phyloP scores from a whole-genome alignment of 192 early-diverging fungal genomes.

The Backusella luteola region DNA sequence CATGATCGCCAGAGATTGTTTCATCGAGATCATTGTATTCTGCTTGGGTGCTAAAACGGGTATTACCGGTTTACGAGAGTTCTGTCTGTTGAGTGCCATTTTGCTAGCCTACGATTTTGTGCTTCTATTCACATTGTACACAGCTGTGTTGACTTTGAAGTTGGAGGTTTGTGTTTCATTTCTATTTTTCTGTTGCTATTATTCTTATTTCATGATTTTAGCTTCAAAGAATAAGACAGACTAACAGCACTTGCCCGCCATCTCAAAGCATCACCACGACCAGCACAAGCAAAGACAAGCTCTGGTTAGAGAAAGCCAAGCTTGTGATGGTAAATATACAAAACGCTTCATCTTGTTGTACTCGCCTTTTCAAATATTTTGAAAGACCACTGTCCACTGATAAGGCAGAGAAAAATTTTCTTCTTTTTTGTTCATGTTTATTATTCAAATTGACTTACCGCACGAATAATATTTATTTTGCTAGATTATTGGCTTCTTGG shows the following conservation, averaged over 20 bases:
- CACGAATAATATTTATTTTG: slow-evolving; percentile 8
- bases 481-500: slow-evolving; percentile 58
- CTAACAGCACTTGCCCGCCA: background rate
- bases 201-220: background rate
- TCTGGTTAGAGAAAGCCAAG: slow-evolving; percentile 37
- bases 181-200: slow-evolving; percentile 14
- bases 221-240: background rate
- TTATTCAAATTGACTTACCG: slow-evolving; percentile 56
- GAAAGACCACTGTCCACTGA: background rate
- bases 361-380: slow-evolving; percentile 27
- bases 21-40: slow-evolving; percentile 82
- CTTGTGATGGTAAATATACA: slow-evolving; percentile 43
- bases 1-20: slow-evolving; percentile 70
- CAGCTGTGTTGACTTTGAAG: slow-evolving; percentile 84
- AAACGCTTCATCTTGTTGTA: background rate
- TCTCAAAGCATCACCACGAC: background rate
- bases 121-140: slow-evolving; percentile 83
- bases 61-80: slow-evolving; percentile 73
- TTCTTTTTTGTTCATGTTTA: slow-evolving; percentile 58
- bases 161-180: slow-evolving; percentile 58
- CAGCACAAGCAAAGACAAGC: background rate
- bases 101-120: slow-evolving; percentile 78
- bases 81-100: slow-evolving; percentile 77
- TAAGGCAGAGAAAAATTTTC: slow-evolving; percentile 32
- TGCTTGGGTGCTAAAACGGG: slow-evolving; percentile 75